A percentile compares a stretch with the other conserved stretches of the same genome.
Conservation (phyloP, 148 eudicot species). For the Heliamphora exappendiculata region DNA sequence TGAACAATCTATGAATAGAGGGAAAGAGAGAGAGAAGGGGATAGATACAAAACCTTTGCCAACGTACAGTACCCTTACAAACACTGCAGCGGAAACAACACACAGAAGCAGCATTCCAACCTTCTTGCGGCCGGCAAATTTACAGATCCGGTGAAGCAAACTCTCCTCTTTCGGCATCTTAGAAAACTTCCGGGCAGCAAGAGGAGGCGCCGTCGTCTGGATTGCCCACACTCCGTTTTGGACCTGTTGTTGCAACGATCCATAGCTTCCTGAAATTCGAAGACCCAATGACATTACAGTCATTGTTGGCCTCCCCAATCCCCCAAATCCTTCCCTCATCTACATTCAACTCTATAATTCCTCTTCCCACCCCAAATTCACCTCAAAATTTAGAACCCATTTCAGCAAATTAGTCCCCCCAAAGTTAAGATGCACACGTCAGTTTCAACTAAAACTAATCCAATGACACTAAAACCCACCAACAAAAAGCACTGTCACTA, state of each 20-base stretch:
- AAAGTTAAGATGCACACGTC: background rate
- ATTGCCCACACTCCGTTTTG: constrained; percentile 34
- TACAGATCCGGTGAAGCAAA: constrained; percentile 63
- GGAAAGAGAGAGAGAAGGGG: background rate
- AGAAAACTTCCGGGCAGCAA: constrained; percentile 49
- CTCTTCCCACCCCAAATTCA: background rate
- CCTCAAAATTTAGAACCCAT: background rate
- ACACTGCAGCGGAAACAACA: constrained; percentile 66
- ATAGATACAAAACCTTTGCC: constrained; percentile 81
- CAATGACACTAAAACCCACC: background rate
- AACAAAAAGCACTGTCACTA: background rate
- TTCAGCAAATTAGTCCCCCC: constrained; percentile 8
- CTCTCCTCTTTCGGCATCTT: constrained; percentile 89
- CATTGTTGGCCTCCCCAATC: constrained; percentile 65
- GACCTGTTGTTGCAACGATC: constrained; percentile 71
- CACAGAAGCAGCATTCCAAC: constrained; percentile 90
- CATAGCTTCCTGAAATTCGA: constrained; percentile 80
- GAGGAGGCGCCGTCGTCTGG: constrained; percentile 34
- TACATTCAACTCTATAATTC: background rate
- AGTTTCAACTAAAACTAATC: background rate
- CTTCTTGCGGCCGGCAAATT: constrained; percentile 69
- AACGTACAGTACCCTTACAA: constrained; percentile 69
- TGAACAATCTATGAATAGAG: background rate
- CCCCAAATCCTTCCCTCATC: constrained; percentile 27
- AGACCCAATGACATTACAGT: constrained; percentile 91